Base-by-base conservation (phyloP, 1,284 basidiomycete genomes). In the Paramarasmius palmivorus region DNA sequence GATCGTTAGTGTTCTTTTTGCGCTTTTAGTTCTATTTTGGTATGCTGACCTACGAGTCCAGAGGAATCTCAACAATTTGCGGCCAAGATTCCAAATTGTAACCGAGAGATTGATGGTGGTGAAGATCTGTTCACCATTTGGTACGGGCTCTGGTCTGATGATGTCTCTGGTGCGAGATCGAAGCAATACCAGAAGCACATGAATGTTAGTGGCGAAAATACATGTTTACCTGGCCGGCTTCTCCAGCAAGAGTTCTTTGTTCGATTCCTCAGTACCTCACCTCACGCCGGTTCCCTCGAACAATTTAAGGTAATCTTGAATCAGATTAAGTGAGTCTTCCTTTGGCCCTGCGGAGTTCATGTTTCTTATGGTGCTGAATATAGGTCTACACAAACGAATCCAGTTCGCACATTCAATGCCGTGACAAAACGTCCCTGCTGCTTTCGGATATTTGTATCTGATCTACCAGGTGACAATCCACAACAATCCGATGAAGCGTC, bases 241-340 rank as follows among this genome's bases (percentile, higher is more conserved):
- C 63, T 73, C 0, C 57, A 67, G 19, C 68, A 72, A 42, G 70
- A 75, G 50, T 73, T 61, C 52, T 65, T 63, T 59, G 56, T 71
- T 8, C 59, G 55, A 1, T 75, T 73, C 53, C 49, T 63, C 7
- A 66, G 69, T 0, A 71, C 73, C 7, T 73, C 71, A 3, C 65
- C 60, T 9, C 26, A 68, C 59, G 72, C 68, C 0, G 58, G 62
- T 19, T 44, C 63, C 15, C 45, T 63, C 0, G 71, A 74, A 54
- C 68, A 70, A 53, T 63, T 70, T 47, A n/a, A n/a, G 41, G 37
- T 1, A 65, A 56, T 12, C 50, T 71, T 6, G 55, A 55, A 38
- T 39, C 53, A 35, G 40, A 62, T 25, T 49, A 65, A n/a, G 40
- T 26, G 56, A 57, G 63, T 63, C 59, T 4, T 4, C 22, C 29